phyloP scores from a whole-genome alignment of 345 rosid species.

The Citrus sp. region DNA sequence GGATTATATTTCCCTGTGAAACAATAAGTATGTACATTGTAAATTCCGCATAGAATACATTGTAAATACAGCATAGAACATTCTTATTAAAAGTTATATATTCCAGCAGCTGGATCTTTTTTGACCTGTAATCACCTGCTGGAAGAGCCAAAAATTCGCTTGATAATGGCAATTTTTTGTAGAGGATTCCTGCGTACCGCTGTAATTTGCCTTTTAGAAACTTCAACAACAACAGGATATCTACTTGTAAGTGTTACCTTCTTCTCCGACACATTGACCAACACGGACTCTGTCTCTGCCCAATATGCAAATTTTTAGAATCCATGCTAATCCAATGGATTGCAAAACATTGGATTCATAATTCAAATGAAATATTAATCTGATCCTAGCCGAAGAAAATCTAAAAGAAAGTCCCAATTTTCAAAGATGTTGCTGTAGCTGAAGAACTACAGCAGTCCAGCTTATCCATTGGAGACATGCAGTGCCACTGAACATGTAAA shows the following conservation, averaged over 20 bases:
- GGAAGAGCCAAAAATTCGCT: slow-evolving; percentile 41
- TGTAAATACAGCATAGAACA: neutral
- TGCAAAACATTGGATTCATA: neutral
- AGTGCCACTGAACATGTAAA: neutral
- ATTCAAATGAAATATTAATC: too few species aligned
- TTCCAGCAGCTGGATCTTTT: neutral
- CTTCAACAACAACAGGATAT: slow-evolving; percentile 39
- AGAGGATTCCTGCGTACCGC: slow-evolving; percentile 32
- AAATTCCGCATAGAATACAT: neutral
- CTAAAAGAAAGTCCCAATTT: neutral
- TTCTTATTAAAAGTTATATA: neutral
- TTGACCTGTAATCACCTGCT: slow-evolving; percentile 13
- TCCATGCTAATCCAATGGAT: neutral
- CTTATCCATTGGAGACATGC: neutral
- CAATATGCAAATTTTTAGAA: neutral
- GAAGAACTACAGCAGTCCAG: neutral
- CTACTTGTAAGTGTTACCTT: slow-evolving; percentile 66
- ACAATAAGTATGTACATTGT: slow-evolving; percentile 7
- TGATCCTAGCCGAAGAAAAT: too few species aligned
- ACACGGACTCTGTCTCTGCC: slow-evolving; percentile 73
- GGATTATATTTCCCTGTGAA: neutral
- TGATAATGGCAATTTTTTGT: slow-evolving; percentile 51
- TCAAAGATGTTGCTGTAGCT: neutral
- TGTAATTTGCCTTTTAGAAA: slow-evolving; percentile 30
- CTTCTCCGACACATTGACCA: slow-evolving; percentile 67